Evolutionary conservation across 495 filamentous ascomycete genomes (phyloP).

Genomic region (Tuber umbilicatum): DNA sequence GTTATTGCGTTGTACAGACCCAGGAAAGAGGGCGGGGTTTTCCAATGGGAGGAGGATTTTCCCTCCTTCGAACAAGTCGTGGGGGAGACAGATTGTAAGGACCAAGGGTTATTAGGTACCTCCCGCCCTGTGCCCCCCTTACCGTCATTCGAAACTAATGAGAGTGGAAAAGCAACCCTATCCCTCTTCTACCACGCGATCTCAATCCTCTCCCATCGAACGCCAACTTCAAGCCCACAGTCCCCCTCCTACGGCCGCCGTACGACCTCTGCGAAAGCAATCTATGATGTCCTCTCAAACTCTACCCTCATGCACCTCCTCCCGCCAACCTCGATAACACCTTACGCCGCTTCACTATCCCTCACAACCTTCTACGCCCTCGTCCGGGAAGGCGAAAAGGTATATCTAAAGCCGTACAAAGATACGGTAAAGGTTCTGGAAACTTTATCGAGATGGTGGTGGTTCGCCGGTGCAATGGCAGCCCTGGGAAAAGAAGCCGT

Average conservation of each 20-base stretch:
- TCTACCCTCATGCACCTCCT: constrained; percentile 13
- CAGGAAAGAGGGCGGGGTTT: constrained; percentile 10
- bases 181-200: constrained; percentile 38
- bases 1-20: constrained; percentile 38
- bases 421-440: constrained; percentile 22
- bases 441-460: constrained; percentile 32
- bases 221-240: constrained; percentile 16
- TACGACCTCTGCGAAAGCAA: constrained; percentile 3
- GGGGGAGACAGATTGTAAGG: neutral
- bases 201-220: constrained; percentile 37
- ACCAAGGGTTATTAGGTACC: neutral
- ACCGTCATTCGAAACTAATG: constrained; percentile 7
- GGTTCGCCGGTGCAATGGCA: constrained; percentile 40
- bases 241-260: constrained; percentile 21
- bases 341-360: constrained; percentile 36
- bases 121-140: neutral
- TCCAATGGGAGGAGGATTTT: constrained; percentile 17
- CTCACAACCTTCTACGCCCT: constrained; percentile 33
- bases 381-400: constrained; percentile 24
- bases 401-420: constrained; percentile 21
- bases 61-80: constrained; percentile 22
- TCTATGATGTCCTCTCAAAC: constrained; percentile 7
- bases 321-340: constrained; percentile 32
- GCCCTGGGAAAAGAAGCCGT: constrained; percentile 28
- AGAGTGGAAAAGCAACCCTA: constrained; percentile 16